Evolutionary conservation across 2,329 filamentous ascomycete genomes (phyloP).

Genomic region (Verticillium zaregamsianum): DNA sequence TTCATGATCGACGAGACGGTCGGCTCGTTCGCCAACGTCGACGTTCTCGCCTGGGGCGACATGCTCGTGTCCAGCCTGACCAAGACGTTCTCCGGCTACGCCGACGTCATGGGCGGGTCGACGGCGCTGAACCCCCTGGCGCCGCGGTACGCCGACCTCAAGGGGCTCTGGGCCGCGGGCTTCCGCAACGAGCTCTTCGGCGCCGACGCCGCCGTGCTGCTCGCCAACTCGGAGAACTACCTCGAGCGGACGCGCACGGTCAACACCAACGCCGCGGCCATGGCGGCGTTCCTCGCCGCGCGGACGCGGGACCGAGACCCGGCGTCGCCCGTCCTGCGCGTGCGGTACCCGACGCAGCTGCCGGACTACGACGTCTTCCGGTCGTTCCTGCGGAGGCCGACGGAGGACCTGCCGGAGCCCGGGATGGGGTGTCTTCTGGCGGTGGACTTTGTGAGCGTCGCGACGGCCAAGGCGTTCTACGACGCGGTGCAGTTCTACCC

Average conservation of each 20-base stretch:
- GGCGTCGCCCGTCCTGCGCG: constrained; percentile 29
- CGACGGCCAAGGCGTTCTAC: constrained; percentile 41
- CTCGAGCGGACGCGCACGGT: constrained; percentile 31
- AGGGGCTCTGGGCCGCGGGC: constrained; percentile 11
- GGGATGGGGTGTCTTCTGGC: constrained; percentile 53
- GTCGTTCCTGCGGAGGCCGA: constrained; percentile 28
- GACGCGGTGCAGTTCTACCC: constrained; percentile 43
- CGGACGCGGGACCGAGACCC: constrained; percentile 19
- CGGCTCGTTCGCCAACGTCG: constrained; percentile 43
- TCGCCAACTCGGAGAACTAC: constrained; percentile 40
- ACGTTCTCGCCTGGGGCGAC: constrained; percentile 45
- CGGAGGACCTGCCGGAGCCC: constrained; percentile 39
- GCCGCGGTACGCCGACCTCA: constrained; percentile 32
- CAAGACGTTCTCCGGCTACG: constrained; percentile 55
- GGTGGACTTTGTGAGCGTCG: constrained; percentile 42
- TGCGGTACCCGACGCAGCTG: constrained; percentile 40
- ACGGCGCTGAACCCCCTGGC: constrained; percentile 44
- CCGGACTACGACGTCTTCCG: constrained; percentile 31
- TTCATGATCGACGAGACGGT: constrained; percentile 45
- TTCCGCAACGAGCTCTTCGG: constrained; percentile 42
- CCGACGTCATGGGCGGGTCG: constrained; percentile 51
- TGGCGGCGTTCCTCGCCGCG: constrained; percentile 33
- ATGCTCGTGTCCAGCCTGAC: constrained; percentile 49
- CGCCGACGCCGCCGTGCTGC: constrained; percentile 40
- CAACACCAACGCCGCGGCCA: constrained; percentile 39